Evolutionary conservation across 306 rosid genomes (phyloP), one percentile per base, ranked within the genome.

Genomic region (Begonia fuchsioides): DNA sequence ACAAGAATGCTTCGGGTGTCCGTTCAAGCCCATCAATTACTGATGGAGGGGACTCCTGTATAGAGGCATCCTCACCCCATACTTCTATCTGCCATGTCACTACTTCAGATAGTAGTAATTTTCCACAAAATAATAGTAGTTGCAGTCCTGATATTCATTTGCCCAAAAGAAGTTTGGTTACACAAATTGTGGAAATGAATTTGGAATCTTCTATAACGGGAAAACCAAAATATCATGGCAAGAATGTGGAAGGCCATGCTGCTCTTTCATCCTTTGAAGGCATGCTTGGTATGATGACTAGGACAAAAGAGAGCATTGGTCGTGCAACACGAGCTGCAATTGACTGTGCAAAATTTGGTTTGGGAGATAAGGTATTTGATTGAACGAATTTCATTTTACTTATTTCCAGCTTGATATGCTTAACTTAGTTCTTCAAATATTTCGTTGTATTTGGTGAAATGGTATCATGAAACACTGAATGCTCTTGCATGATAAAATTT

Each of bases 241-340:
- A 62, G 82, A 56, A 83, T 57, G 69, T 71, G 17, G 95, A 84
- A 56, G 81, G 74, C 13, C 74, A 43, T 54, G 80, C 88, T 62
- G 83, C 86, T 62, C 61, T 88, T 66, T 38, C 72, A 39, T 84
- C 87, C 55, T 88, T 88, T 32, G 93, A 84, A 73, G 75, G 82
- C 26, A 74, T 64, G 70, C 82, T 88, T 71, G 87, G 84, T 59
- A 72, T 81, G 14, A 68, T 88, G 75, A 88, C 81, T 43, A 72
- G 97, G 82, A 84, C 95, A 26, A 88, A 88, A 73, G 97, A 88
- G 60, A 74, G 95, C 74, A 88, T 88, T 69, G 97, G 93, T 64
- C 84, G 93, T 62, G 95, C 95, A 17, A 88, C 97, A 53, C 90
- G 87, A 39, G 73, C 76, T 46, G 97, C 97, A 43, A 74, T 88